A percentile compares a stretch with the other conserved stretches of the same genome.
phyloP scores from a whole-genome alignment of 1,139 yeast genomes.

The Citeromyces hawaiiensis region DNA sequence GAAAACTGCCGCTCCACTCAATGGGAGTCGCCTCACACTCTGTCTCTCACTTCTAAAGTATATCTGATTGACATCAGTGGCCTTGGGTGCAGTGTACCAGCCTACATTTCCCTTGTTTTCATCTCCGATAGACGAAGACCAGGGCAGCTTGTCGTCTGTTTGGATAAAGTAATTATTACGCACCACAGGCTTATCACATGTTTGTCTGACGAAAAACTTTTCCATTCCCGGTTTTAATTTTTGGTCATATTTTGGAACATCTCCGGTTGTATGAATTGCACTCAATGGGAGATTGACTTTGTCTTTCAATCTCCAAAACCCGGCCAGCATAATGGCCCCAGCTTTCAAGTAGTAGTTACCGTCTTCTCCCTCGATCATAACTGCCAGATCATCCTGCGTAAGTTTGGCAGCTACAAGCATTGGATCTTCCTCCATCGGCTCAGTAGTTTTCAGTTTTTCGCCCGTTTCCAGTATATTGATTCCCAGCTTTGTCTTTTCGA shows the following conservation, averaged over 20 bases:
- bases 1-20: conserved; percentile 43
- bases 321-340: conserved; percentile 51
- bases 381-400: conserved; percentile 57
- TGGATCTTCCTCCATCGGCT: conserved; percentile 33
- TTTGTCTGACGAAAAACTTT: conserved; percentile 41
- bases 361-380: conserved; percentile 44
- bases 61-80: conserved; percentile 27
- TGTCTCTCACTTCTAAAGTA: conserved; percentile 59
- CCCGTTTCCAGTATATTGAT: conserved; percentile 39
- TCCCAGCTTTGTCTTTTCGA: conserved; percentile 29
- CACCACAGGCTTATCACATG: conserved; percentile 43
- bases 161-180: conserved; percentile 57
- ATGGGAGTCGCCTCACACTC: conserved; percentile 52
- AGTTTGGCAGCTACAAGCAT: conserved; percentile 41
- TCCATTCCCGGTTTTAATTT: conserved; percentile 53
- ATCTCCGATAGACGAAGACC: conserved; percentile 52
- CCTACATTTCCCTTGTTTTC: conserved; percentile 38
- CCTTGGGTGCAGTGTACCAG: conserved; percentile 45
- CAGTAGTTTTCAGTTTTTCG: conserved; percentile 26
- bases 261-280: conserved; percentile 48
- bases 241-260: conserved; percentile 49
- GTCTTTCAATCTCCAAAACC: conserved; percentile 51
- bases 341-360: conserved; percentile 44
- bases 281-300: conserved; percentile 39
- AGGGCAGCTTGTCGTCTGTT: conserved; percentile 47